These are phyloP conservation scores for Geosmithia putterillii DNA, from an alignment of 2,329 filamentous ascomycete species.

Conservation along the genomic window DNA sequence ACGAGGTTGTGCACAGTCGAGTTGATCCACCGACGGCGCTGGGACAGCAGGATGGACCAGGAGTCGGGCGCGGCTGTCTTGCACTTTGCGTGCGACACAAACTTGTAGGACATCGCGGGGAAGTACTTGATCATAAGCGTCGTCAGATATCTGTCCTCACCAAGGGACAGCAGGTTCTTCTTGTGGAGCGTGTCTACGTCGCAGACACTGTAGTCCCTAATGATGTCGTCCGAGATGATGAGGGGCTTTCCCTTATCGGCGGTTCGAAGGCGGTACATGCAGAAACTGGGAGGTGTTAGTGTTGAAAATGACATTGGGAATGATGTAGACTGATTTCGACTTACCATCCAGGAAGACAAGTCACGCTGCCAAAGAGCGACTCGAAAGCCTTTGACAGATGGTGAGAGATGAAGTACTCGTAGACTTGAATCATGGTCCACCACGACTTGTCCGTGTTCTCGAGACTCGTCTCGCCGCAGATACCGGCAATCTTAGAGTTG, in stretches of 20 bases:
- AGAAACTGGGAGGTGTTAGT: slow-evolving; percentile 59
- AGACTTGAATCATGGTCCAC: slow-evolving; percentile 99
- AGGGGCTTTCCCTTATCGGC: slow-evolving; percentile 89
- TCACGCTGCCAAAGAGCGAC: slow-evolving; percentile 93
- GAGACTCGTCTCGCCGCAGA: slow-evolving; percentile 91
- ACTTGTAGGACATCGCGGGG: slow-evolving; percentile 91
- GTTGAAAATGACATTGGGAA: background rate
- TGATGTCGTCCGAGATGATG: slow-evolving; percentile 81
- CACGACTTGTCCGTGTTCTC: slow-evolving; percentile 91
- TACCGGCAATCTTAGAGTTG: slow-evolving; percentile 91
- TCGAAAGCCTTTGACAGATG: slow-evolving; percentile 95
- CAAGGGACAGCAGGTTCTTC: slow-evolving; percentile 88
- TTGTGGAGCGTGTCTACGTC: slow-evolving; percentile 90
- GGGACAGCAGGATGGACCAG: slow-evolving; percentile 90
- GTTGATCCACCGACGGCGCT: slow-evolving; percentile 98
- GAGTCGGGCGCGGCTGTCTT: slow-evolving; percentile 88
- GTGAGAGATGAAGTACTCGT: slow-evolving; percentile 99
- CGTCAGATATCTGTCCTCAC: slow-evolving; percentile 94
- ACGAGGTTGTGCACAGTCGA: slow-evolving; percentile 95
- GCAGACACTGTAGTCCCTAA: slow-evolving; percentile 79
- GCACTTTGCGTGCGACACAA: slow-evolving; percentile 84
- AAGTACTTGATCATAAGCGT: slow-evolving; percentile 98
- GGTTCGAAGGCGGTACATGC: slow-evolving; percentile 94
- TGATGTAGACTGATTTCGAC: slow-evolving; percentile 22
- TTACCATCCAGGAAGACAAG: slow-evolving; percentile 97